phyloP scores from a whole-genome alignment of 805 yeast species.

The Grigorovia humatica region DNA sequence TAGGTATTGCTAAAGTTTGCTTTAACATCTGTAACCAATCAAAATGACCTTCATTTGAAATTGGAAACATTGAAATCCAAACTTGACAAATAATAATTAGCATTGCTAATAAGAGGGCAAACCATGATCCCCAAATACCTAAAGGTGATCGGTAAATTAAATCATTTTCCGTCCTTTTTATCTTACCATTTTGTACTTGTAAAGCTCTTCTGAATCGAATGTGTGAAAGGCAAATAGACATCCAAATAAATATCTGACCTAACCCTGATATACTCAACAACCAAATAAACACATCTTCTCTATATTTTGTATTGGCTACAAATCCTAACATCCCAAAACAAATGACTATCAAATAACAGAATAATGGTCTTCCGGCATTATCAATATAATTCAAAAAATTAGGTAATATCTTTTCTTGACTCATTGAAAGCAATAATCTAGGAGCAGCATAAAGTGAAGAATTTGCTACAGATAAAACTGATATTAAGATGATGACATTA shows the following conservation, averaged over 20 bases:
- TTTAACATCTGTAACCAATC: conserved; percentile 37
- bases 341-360: conserved; percentile 34
- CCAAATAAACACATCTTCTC: conserved; percentile 60
- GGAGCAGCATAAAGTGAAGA: conserved; percentile 52
- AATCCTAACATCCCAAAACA: conserved; percentile 48
- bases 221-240: conserved; percentile 58
- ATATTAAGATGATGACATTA: conserved; percentile 48
- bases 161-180: conserved; percentile 19
- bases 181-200: conserved; percentile 36
- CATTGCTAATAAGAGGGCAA: conserved; percentile 42
- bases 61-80: conserved; percentile 64
- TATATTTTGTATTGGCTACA: conserved; percentile 48
- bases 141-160: conserved; percentile 42
- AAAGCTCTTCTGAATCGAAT: conserved; percentile 54
- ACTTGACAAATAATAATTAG: conserved; percentile 54
- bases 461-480: conserved; percentile 53
- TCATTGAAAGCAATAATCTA: conserved; percentile 43
- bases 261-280: conserved; percentile 67
- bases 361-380: conserved; percentile 45
- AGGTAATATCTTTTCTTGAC: conserved; percentile 45
- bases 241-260: conserved; percentile 75
- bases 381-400: conserved; percentile 37
- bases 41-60: conserved; percentile 21
- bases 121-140: conserved; percentile 48
- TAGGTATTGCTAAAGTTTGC: conserved; percentile 39